A percentile compares a stretch with the other conserved stretches of the same genome.
These are phyloP conservation scores for Colletotrichum sp. DNA, from an alignment of 2,329 filamentous ascomycete genomes.

Conservation along the genomic window DNA sequence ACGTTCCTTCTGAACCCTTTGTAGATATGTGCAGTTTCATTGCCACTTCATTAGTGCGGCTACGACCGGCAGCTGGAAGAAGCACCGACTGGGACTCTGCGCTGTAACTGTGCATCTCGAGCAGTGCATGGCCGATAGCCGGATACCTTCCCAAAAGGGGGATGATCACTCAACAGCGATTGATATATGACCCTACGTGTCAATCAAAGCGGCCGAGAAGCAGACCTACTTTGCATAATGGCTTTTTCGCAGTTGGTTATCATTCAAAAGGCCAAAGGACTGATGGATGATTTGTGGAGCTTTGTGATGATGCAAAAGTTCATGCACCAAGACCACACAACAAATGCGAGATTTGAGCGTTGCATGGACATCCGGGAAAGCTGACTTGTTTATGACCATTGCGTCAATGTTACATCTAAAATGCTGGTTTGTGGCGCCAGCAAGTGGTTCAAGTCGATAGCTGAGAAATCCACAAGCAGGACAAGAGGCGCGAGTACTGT, in stretches of 20 bases:
- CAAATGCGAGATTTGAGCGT: not conserved
- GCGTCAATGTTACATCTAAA: not conserved
- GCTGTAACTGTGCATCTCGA: not conserved
- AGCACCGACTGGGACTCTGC: not conserved
- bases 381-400: accelerated
- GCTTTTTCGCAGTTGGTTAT: not conserved
- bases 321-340: not conserved
- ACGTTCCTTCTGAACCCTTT: not conserved
- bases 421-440: not conserved
- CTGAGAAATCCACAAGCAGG: no score
- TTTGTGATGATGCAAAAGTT: not conserved
- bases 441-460: not conserved
- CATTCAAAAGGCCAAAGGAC: not conserved
- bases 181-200: not conserved
- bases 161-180: not conserved
- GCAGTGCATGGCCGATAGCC: not conserved
- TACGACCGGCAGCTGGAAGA: not conserved
- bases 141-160: not conserved
- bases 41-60: not conserved
- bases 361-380: not conserved
- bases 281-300: not conserved
- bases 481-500: not conserved
- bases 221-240: not conserved
- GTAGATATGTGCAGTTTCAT: not conserved
- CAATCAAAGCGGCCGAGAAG: not conserved